Base-by-base conservation (phyloP, 192 early-diverging fungal genomes). In the Gamsiella multidivaricata region DNA sequence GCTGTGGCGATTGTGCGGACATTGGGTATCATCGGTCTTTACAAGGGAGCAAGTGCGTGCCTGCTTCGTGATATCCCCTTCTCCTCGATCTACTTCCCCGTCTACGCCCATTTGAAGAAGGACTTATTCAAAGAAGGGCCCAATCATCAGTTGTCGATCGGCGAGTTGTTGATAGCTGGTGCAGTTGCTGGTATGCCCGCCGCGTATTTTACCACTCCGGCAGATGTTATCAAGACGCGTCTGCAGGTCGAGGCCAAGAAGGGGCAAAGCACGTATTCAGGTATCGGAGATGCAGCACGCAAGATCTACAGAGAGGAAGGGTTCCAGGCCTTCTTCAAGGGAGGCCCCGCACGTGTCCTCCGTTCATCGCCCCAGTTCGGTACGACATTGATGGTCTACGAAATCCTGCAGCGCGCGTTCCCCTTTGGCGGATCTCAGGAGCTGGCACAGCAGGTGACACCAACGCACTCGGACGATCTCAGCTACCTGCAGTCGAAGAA, bases 151-250 rank as follows among this genome's bases (percentile, higher is more conserved):
- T 61, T 93, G 22, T 79, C 86, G 37, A 88, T 88, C 14, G 49
- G 68, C 2, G 86, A 94, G 68, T 79, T 98, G 1, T 86, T 98
- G 42, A 84, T 91, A 14, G 81, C 97, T 25, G 97, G 97, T 81
- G 95, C 96, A 17, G 82, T 94, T 39, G 97, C 97, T 37, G 97
- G 97, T 82, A 97, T 98, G 87, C 94, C 94, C 20, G 97, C 97
- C 12, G 96, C 97, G 3, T 98, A 97, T 81, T 90, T 98, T 32
- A 95, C 96, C 34, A 98, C 97, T 0, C 97, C 97, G 5, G 94
- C 95, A 31, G 97, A 98, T 84, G 97, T 98, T 20, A 97, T 98
- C 83, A 98, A 98, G 84, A 98, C 97, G 14, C 92, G 97, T 58
- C 78, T 98, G 32, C 97, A 98, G 81, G 97, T 97, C 26, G 93